phyloP scores from a whole-genome alignment of 2,329 filamentous ascomycete species.

The Aureobasidium sp. region DNA sequence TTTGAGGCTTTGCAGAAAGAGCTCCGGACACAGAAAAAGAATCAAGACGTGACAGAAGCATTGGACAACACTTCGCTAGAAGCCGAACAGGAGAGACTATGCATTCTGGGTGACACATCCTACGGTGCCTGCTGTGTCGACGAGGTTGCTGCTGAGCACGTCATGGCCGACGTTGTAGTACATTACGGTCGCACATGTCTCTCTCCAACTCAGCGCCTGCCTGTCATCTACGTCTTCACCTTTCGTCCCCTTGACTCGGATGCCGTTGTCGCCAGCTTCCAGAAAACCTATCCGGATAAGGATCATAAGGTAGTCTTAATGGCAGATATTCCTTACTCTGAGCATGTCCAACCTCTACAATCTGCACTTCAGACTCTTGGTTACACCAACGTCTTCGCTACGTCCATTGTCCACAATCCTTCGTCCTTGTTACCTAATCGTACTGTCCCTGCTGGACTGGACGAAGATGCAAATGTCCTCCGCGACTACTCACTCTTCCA shows the following conservation, averaged over 20 bases:
- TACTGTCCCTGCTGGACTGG: conserved; percentile 50
- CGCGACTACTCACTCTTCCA: conserved; percentile 73
- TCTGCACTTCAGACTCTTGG: conserved; percentile 51
- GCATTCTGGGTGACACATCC: conserved; percentile 88
- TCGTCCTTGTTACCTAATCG: conserved; percentile 79
- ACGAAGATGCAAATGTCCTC: conserved; percentile 44
- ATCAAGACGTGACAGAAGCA: conserved; percentile 1
- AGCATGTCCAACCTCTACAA: conserved; percentile 59
- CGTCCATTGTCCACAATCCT: conserved; percentile 69
- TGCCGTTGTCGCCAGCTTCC: conserved; percentile 55
- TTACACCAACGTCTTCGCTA: conserved; percentile 64
- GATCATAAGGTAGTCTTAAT: conserved; percentile 65
- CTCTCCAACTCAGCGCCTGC: conserved; percentile 78
- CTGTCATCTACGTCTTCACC: conserved; percentile 89
- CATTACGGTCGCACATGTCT: conserved; percentile 92
- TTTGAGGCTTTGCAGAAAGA: conserved; percentile 57
- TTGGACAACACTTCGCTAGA: conserved; percentile 2
- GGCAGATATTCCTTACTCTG: conserved; percentile 81
- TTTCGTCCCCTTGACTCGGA: conserved; percentile 60
- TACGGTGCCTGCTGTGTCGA: conserved; percentile 97
- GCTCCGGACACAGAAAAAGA: conserved; percentile 26
- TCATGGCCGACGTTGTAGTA: conserved; percentile 81
- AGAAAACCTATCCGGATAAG: conserved; percentile 59
- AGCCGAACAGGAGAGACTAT: conserved; percentile 47
- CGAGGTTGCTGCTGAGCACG: conserved; percentile 91